Evolutionary conservation across 1,139 yeast species (phyloP).

Genomic region (Sugiyamaella pinicola): DNA sequence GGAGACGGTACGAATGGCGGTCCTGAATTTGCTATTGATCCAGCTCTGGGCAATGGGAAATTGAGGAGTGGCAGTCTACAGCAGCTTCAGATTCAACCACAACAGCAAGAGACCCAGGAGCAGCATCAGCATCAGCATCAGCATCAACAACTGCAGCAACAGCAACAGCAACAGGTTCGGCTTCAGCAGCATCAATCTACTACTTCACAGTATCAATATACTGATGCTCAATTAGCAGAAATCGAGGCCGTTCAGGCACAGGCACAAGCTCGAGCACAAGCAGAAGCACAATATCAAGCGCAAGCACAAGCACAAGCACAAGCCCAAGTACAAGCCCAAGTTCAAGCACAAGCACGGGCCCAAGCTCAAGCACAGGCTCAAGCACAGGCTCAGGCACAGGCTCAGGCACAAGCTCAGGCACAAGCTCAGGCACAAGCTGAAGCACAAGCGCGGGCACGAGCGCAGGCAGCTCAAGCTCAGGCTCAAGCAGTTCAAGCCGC

Average conservation of each 20-base stretch:
- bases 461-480: conserved; percentile 5
- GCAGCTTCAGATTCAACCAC: conserved; percentile 17
- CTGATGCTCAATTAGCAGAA: not conserved
- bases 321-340: conserved; percentile 6
- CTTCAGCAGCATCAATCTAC: conserved; percentile 17
- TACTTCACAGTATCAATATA: conserved; percentile 7
- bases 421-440: conserved; percentile 1
- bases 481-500: conserved; percentile 1
- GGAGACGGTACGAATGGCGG: conserved; percentile 1
- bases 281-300: not conserved
- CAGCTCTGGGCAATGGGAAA: conserved; percentile 22
- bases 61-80: conserved; percentile 7
- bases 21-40: conserved; percentile 26
- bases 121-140: conserved; percentile 21
- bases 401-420: conserved; percentile 2
- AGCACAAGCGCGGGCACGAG: conserved; percentile 2
- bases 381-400: conserved; percentile 5
- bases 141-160: conserved; percentile 23
- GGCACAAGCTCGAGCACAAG: conserved; percentile 4
- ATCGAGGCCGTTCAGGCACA: conserved; percentile 2
- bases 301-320: conserved; percentile 6
- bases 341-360: conserved; percentile 2
- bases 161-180: conserved; percentile 22
- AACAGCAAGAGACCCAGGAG: conserved; percentile 19
- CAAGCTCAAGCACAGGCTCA: not conserved